phyloP scores from a whole-genome alignment of 768 basidiomycete genomes.

The Hericium rajendrae region DNA sequence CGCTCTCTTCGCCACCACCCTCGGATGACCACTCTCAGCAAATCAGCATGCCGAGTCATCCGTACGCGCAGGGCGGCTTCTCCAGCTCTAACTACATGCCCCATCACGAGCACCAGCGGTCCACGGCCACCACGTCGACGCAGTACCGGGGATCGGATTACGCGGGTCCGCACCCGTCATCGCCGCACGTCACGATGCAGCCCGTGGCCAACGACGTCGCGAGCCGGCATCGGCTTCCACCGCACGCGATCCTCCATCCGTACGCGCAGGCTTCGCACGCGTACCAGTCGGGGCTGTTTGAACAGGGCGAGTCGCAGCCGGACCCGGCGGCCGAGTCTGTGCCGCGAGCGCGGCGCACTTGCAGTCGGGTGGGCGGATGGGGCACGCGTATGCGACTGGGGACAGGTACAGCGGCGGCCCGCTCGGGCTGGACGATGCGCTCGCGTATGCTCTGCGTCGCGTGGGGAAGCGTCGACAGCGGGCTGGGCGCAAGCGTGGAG shows the following conservation, averaged over 20 bases:
- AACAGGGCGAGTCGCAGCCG: not conserved
- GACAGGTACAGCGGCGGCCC: conserved; percentile 4
- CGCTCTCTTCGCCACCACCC: conserved; percentile 27
- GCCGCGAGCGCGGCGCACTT: not conserved
- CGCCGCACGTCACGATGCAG: conserved; percentile 13
- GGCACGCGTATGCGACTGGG: conserved; percentile 10
- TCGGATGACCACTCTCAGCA: conserved; percentile 14
- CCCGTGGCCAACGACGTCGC: conserved; percentile 21
- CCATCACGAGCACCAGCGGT: conserved; percentile 12
- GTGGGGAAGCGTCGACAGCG: conserved; percentile 31
- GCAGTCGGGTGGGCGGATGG: not conserved
- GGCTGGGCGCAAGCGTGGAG: conserved; percentile 38
- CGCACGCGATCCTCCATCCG: conserved; percentile 14
- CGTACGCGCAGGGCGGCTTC: conserved; percentile 24
- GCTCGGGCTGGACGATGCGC: conserved; percentile 54
- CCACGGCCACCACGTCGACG: conserved; percentile 1
- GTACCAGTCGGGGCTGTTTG: too few species aligned
- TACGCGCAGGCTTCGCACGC: conserved; percentile 2
- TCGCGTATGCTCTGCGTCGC: conserved; percentile 36
- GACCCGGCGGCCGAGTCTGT: not conserved
- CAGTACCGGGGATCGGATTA: conserved; percentile 24
- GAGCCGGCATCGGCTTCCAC: conserved; percentile 28
- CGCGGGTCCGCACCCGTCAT: conserved; percentile 32
- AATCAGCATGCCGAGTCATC: conserved; percentile 22
- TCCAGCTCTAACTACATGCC: not conserved